Conservation (phyloP, 2,329 filamentous ascomycete species). For the Ophioceras dolichostomum region DNA sequence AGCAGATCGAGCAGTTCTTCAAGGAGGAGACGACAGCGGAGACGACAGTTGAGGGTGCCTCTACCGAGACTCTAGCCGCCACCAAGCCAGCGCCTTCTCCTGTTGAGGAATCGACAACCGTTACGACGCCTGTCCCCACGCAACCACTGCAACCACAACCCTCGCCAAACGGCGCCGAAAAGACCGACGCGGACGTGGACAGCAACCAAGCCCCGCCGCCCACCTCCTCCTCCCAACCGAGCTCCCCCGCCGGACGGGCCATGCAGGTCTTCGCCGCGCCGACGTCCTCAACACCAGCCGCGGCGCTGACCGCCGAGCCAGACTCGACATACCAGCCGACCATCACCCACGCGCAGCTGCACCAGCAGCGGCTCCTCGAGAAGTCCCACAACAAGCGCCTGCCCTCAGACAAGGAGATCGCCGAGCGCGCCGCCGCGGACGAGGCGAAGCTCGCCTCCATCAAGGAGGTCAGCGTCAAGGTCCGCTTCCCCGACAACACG, state of each 20-base stretch:
- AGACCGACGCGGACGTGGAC: neutral
- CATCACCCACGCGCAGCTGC: constrained; percentile 62
- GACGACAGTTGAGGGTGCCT: neutral
- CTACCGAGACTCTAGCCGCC: neutral
- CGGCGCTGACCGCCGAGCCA: constrained; percentile 53
- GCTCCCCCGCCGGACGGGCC: constrained; percentile 25
- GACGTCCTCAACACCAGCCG: constrained; percentile 58
- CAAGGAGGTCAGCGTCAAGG: constrained; percentile 58
- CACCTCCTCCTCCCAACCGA: neutral
- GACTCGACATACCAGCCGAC: constrained; percentile 69
- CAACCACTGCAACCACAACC: neutral
- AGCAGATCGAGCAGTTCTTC: constrained; percentile 68
- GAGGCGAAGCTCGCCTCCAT: constrained; percentile 54
- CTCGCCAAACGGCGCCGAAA: neutral
- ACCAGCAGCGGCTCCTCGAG: constrained; percentile 54
- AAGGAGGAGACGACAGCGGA: too few species aligned
- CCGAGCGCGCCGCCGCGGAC: constrained; percentile 53
- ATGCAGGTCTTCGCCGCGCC: constrained; percentile 72
- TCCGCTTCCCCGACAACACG: constrained; percentile 81
- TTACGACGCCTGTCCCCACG: too few species aligned
- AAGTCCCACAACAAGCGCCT: constrained; percentile 62
- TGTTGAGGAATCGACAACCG: too few species aligned
- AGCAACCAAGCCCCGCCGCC: constrained; percentile 3
- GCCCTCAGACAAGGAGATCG: constrained; percentile 70
- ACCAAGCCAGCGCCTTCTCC: neutral